A percentile compares a stretch with the other conserved stretches of the same genome.
Evolutionary conservation across 495 filamentous ascomycete genomes (phyloP).

Genomic region (Penicillium soppii): DNA sequence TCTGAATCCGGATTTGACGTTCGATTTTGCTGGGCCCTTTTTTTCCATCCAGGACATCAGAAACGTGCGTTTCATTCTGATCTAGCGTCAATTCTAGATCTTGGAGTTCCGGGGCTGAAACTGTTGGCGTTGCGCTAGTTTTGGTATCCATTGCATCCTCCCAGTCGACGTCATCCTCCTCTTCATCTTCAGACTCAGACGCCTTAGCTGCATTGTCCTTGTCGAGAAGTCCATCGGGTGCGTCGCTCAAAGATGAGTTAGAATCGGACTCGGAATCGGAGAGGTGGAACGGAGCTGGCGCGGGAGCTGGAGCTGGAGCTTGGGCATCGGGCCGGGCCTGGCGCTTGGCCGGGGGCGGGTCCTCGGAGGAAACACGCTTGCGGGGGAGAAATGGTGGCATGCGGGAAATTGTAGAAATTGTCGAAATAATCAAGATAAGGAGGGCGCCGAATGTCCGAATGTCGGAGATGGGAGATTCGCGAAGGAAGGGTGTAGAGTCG

Average conservation of each 20-base stretch:
- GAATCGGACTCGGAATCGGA: constrained; percentile 48
- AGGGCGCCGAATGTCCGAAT: constrained; percentile 8
- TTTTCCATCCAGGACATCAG: constrained; percentile 65
- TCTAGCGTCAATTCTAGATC: constrained; percentile 79
- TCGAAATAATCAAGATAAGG: not conserved
- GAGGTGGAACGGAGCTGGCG: constrained; percentile 3
- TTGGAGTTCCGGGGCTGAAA: constrained; percentile 31
- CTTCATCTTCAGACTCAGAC: constrained; percentile 35
- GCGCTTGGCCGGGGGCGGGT: constrained; percentile 70
- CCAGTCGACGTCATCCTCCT: constrained; percentile 71
- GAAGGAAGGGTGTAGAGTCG: constrained; percentile 9
- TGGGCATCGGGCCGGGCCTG: constrained; percentile 23
- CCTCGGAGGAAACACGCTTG: constrained; percentile 51
- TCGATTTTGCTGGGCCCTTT: constrained; percentile 86
- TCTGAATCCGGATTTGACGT: constrained; percentile 68
- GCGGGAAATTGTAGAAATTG: constrained; percentile 12
- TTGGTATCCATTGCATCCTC: constrained; percentile 72
- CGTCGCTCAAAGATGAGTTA: constrained; percentile 65
- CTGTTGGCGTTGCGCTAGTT: constrained; percentile 26
- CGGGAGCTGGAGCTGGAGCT: not conserved
- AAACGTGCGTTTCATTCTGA: constrained; percentile 53
- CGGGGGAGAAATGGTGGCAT: constrained; percentile 56
- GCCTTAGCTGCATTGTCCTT: constrained; percentile 13
- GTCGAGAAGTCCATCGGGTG: constrained; percentile 22
- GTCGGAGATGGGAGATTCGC: constrained; percentile 15